Percentiles rank a stretch among this genome's conserved stretches.
Conservation (phyloP, 805 yeast genomes). For the Candida awuae region DNA sequence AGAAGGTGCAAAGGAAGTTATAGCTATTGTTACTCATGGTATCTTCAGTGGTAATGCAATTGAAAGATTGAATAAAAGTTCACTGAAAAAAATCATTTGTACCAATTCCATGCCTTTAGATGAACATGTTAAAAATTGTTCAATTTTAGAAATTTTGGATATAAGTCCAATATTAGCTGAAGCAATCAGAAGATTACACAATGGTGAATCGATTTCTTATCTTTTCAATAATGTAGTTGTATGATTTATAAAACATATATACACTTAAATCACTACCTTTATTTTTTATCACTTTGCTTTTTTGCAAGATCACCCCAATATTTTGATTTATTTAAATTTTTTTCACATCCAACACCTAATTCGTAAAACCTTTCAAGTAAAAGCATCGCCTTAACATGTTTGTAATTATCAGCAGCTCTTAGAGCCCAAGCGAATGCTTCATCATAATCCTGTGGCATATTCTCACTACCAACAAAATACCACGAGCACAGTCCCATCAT, state of each 20-base stretch:
- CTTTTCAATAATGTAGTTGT: conserved; percentile 54
- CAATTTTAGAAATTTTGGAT: conserved; percentile 74
- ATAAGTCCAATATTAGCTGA: conserved; percentile 85
- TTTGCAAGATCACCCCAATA: conserved; percentile 75
- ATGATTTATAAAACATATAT: too few species aligned
- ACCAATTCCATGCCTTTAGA: conserved; percentile 89
- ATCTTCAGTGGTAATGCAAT: conserved; percentile 82
- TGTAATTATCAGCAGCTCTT: conserved; percentile 63
- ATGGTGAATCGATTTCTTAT: conserved; percentile 91
- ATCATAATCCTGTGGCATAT: conserved; percentile 67
- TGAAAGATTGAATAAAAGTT: conserved; percentile 58
- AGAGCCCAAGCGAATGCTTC: conserved; percentile 96
- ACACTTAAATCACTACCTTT: too few species aligned
- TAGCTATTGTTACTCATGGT: conserved; percentile 95
- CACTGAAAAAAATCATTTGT: conserved; percentile 69
- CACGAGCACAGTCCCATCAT: conserved; percentile 96
- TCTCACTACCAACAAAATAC: conserved; percentile 88
- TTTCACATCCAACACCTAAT: conserved; percentile 77
- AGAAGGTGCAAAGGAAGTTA: conserved; percentile 75
- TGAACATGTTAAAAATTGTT: conserved; percentile 48
- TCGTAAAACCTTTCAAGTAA: conserved; percentile 80
- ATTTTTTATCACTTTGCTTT: conserved; percentile 13
- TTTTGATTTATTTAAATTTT: conserved; percentile 48
- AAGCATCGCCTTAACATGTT: conserved; percentile 74
- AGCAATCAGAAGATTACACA: conserved; percentile 87